Evolutionary conservation across 768 basidiomycete genomes (phyloP).

Genomic region (Suillus weaverae): DNA sequence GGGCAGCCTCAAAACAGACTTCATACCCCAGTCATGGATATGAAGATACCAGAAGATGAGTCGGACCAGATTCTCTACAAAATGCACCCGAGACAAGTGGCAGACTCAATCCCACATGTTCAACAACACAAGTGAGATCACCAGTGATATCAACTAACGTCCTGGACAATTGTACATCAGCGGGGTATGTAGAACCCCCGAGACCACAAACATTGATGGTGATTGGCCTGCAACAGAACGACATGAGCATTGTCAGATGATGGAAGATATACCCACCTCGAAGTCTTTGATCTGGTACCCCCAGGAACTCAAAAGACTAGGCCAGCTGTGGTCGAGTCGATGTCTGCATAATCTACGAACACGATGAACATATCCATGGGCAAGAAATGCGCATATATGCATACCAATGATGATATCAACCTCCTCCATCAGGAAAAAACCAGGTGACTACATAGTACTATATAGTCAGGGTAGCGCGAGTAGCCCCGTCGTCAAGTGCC

Average conservation of each 20-base stretch:
- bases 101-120: constrained; percentile 24
- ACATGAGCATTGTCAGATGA: neutral
- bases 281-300: constrained; percentile 65
- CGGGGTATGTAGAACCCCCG: constrained; percentile 64
- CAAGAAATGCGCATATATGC: constrained; percentile 16
- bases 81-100: no score
- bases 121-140: constrained; percentile 64
- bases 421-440: no score
- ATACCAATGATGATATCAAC: constrained; percentile 36
- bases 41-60: no score
- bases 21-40: no score
- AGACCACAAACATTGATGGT: constrained; percentile 70
- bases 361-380: neutral
- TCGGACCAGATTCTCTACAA: no score
- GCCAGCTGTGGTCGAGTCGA: constrained; percentile 77
- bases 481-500: no score
- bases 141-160: constrained; percentile 59
- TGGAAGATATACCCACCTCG: constrained; percentile 38
- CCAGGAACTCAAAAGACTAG: constrained; percentile 75
- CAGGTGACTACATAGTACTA: no score
- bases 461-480: no score
- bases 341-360: constrained; percentile 57
- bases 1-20: no score
- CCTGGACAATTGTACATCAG: constrained; percentile 57
- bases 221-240: constrained; percentile 42